Evolutionary conservation across 202 grass and related monocot species (phyloP).

Genomic region (Miscanthus sacchariflorus): DNA sequence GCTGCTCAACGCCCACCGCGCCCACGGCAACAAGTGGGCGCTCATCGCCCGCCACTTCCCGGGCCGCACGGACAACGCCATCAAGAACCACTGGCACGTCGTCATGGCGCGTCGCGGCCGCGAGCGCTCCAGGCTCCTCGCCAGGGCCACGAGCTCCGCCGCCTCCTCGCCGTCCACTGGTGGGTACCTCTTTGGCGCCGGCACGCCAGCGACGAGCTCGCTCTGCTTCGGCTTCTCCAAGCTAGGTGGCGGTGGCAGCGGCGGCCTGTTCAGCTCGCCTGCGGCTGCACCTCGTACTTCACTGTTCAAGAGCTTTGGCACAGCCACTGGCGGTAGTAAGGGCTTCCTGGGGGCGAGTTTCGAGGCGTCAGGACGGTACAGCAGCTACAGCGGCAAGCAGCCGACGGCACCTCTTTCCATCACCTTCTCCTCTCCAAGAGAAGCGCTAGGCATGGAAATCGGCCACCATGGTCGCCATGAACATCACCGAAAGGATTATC

Average conservation of each 20-base stretch:
- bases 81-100: slow-evolving; percentile 98
- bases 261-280: slow-evolving; percentile 33
- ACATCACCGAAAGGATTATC: slow-evolving; percentile 21
- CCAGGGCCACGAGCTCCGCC: slow-evolving; percentile 11
- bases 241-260: not conserved
- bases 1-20: slow-evolving; percentile 76
- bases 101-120: slow-evolving; percentile 79
- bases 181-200: slow-evolving; percentile 11
- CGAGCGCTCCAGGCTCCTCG: slow-evolving; percentile 54
- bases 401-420: slow-evolving; percentile 36
- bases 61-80: slow-evolving; percentile 90
- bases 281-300: not conserved
- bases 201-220: not conserved
- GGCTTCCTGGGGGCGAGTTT: not conserved
- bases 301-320: slow-evolving; percentile 42
- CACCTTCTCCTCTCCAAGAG: slow-evolving; percentile 49
- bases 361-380: slow-evolving; percentile 31
- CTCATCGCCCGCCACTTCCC: slow-evolving; percentile 92
- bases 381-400: slow-evolving; percentile 1
- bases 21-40: slow-evolving; percentile 97
- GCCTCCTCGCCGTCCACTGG: not conserved
- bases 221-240: slow-evolving; percentile 57
- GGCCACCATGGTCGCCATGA: slow-evolving; percentile 27
- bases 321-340: not conserved
- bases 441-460: slow-evolving; percentile 27